Conservation (phyloP, 257 asterid species). For the Nyctanthes arbortristis region DNA sequence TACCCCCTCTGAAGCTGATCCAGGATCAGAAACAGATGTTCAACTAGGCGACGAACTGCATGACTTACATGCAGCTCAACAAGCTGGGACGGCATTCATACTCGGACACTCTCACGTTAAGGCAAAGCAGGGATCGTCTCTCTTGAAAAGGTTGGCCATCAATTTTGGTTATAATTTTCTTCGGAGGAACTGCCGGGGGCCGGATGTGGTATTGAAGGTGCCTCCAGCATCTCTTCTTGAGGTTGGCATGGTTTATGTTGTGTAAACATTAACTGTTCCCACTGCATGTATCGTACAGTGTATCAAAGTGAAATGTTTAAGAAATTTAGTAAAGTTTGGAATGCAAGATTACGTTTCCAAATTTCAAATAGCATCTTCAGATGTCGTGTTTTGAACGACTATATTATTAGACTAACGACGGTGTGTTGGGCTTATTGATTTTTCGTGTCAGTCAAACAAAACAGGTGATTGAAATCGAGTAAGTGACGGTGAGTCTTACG, state of each 20-base stretch:
- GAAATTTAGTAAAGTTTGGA: neutral
- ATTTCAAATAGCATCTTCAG: too few species aligned
- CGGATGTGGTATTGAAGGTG: slow-evolving; percentile 87
- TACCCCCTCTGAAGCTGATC: slow-evolving; percentile 33
- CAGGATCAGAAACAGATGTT: slow-evolving; percentile 38
- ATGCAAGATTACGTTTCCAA: neutral
- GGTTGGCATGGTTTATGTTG: slow-evolving; percentile 94
- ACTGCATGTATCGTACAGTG: neutral
- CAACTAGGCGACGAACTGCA: slow-evolving; percentile 65
- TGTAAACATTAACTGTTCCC: slow-evolving; percentile 27
- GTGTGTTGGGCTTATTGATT: too few species aligned
- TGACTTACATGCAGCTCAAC: slow-evolving; percentile 71
- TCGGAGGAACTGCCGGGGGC: slow-evolving; percentile 79
- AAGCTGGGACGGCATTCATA: slow-evolving; percentile 81
- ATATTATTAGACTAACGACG: too few species aligned
- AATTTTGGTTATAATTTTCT: slow-evolving; percentile 82
- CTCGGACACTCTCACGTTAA: slow-evolving; percentile 85
- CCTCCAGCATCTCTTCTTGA: slow-evolving; percentile 97
- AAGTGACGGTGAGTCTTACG: too few species aligned
- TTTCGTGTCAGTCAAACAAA: too few species aligned
- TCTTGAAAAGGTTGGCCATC: slow-evolving; percentile 74
- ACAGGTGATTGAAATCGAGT: too few species aligned
- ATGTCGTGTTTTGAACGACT: too few species aligned
- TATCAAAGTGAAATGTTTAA: slow-evolving; percentile 14
- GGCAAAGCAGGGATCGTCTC: slow-evolving; percentile 86